Base-by-base conservation (phyloP, 495 filamentous ascomycete genomes). In the Tuber magnatum region DNA sequence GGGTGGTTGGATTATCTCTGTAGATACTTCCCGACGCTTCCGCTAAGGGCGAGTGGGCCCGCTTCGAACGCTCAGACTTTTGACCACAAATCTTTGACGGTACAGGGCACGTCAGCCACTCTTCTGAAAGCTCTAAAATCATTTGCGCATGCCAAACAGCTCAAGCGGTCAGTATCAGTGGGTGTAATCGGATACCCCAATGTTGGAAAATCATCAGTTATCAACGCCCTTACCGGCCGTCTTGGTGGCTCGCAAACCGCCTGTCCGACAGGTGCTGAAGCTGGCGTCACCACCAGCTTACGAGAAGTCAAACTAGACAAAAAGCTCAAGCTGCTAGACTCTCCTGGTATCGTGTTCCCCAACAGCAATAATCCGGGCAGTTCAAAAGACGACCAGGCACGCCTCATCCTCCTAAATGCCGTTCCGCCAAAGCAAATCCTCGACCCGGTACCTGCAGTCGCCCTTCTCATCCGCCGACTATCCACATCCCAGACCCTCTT, bases 141-240 rank as follows among this genome's bases (percentile, higher is more conserved):
- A 41, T 97, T 92, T 83, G 92, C 94, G n/a, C 88, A 92, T 75
- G 87, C 88, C 75, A 91, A 91, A 84, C 90, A 94, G 79, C 86
- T 97, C 77, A 96, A 96, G 86, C 91, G 94, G 69, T 90, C 94
- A 72, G 90, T 95, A 82, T 93, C 91, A 68, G 94, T 98, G 73
- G 94, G 94, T 78, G 91, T 98, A 69, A 94, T 98, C 81, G 94
- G 94, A 65, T 97, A 97, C 85, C 94, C 94, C 76, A 98, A 98
- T 84, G 94, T 97, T 76, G 94, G 94, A 83, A 98, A 98, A 85
- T 97, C 93, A 24, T 97, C 93, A 69, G 92, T 98, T 77, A 97
- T 98, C 88, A 98, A 98, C 83, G 92, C 93, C 14, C 90, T 98
- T 48, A 92, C 92, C 7, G 90, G 92, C 44, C 91, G 93, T 69